Conservation (phyloP, 1,139 yeast genomes). For the Arxiozyma bovina region DNA sequence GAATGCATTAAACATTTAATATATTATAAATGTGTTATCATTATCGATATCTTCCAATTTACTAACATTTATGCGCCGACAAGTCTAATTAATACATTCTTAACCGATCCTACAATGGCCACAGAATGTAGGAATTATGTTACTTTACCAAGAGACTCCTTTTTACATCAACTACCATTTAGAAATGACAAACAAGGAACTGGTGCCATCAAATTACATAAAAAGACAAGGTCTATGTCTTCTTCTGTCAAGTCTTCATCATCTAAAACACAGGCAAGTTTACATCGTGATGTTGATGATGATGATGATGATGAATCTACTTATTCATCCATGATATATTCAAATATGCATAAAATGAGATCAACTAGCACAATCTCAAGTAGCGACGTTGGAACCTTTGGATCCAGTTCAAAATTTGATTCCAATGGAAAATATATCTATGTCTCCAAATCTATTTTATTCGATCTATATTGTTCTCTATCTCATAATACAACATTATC, state of each 20-base stretch:
- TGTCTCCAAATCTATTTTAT: constrained; percentile 60
- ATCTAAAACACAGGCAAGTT: background rate
- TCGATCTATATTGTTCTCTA: constrained; percentile 66
- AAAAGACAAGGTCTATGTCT: constrained; percentile 10
- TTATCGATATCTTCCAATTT: constrained; percentile 84
- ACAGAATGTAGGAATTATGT: constrained; percentile 82
- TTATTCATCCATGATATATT: constrained; percentile 4
- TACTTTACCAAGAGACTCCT: constrained; percentile 30
- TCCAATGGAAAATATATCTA: constrained; percentile 24
- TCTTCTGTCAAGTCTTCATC: constrained; percentile 3
- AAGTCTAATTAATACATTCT: constrained; percentile 59
- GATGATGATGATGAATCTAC: constrained; percentile 6
- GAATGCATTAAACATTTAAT: constrained; percentile 87
- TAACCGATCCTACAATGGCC: constrained; percentile 59
- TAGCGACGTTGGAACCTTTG: constrained; percentile 4
- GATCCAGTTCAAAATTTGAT: background rate
- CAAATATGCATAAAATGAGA: constrained; percentile 12
- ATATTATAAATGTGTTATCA: constrained; percentile 77
- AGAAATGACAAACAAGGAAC: constrained; percentile 8
- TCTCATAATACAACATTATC: constrained; percentile 70
- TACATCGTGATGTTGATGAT: no score
- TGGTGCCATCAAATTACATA: background rate
- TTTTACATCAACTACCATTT: constrained; percentile 25
- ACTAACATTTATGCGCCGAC: constrained; percentile 85
- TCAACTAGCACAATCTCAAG: constrained; percentile 18